Conservation (phyloP, 2,329 filamentous ascomycete species). For the Penicillium corylophilum region DNA sequence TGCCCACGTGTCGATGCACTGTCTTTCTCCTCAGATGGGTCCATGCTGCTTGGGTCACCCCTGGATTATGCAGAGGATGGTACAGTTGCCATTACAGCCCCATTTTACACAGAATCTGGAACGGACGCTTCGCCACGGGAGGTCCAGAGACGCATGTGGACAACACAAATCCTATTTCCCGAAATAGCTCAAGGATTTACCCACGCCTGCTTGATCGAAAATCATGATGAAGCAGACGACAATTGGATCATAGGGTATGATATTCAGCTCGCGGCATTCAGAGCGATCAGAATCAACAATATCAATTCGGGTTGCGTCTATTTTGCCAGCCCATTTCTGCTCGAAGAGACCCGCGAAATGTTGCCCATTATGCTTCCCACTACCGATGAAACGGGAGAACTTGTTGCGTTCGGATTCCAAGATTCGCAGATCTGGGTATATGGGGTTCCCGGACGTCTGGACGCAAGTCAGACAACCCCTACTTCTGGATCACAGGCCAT, state of each 20-base stretch:
- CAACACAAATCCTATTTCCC: constrained; percentile 79
- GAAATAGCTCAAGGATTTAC: constrained; percentile 77
- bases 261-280: constrained; percentile 72
- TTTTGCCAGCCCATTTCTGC: constrained; percentile 66
- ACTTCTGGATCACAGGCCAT: constrained; percentile 6
- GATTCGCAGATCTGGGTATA: constrained; percentile 75
- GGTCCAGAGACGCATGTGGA: constrained; percentile 74
- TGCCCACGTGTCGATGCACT: constrained; percentile 73
- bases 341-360: constrained; percentile 54
- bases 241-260: constrained; percentile 79
- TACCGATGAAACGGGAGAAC: constrained; percentile 66
- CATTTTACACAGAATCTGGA: constrained; percentile 66
- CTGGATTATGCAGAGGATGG: constrained; percentile 62
- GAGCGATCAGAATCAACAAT: constrained; percentile 73
- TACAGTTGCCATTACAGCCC: constrained; percentile 74
- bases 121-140: constrained; percentile 54
- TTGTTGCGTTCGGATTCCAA: constrained; percentile 72
- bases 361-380: constrained; percentile 69
- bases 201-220: constrained; percentile 66
- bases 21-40: constrained; percentile 74
- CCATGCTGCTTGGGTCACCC: constrained; percentile 75
- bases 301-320: constrained; percentile 74
- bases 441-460: constrained; percentile 71
- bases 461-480: constrained; percentile 49
- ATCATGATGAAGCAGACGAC: constrained; percentile 57